Base-by-base conservation (phyloP, 257 asterid genomes). In the Lycium barbarum region DNA sequence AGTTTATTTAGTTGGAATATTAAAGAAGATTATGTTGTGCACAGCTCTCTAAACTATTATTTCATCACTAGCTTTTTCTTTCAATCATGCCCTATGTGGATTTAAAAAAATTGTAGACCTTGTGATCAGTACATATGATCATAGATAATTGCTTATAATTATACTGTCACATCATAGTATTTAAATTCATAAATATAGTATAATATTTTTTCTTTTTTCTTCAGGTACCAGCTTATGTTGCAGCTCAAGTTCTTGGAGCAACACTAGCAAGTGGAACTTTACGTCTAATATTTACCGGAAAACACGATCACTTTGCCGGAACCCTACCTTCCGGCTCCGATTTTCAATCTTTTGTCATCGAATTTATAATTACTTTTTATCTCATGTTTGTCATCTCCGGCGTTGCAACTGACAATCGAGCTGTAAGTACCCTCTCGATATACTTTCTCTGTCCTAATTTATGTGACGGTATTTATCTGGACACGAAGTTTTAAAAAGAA, bases 381-480 rank as follows among this genome's bases (percentile, higher is more conserved):
- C 97, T 95, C 86, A 95, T 95, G 98, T 95, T 95, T 80, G 91
- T 95, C 88, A 95, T 95, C 18, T 94, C 98, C 13, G 98, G 98
- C 14, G 98, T 95, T 9, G 98, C 97, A 86, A 95, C 98, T 0
- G 98, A 95, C 67, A 95, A 94, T 26, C 88, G 98, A 92, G 98
- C 98, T 4, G 98, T 95, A 81, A 90, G 62, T 87, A 20, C 14
- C 79, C 26, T 22, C 45, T 18, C 0, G n/a, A 4, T 54, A 13
- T 54, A 40, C 45, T 40, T 40, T 2, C 6, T 33, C 1, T 6
- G 2, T 66, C 1, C 2, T 4, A 66, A 66, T 33, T 66, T 66
- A 13, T 66, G 40, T 13, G 0, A 7, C 7, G 0, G 0, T 35
- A 66, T 66, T 2, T 38, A 14, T 3, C 15, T 17, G 33, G 10